A percentile compares a stretch with the other conserved stretches of the same genome.
Evolutionary conservation across 768 basidiomycete genomes (phyloP).

Genomic region (Trametes cinnabarina): DNA sequence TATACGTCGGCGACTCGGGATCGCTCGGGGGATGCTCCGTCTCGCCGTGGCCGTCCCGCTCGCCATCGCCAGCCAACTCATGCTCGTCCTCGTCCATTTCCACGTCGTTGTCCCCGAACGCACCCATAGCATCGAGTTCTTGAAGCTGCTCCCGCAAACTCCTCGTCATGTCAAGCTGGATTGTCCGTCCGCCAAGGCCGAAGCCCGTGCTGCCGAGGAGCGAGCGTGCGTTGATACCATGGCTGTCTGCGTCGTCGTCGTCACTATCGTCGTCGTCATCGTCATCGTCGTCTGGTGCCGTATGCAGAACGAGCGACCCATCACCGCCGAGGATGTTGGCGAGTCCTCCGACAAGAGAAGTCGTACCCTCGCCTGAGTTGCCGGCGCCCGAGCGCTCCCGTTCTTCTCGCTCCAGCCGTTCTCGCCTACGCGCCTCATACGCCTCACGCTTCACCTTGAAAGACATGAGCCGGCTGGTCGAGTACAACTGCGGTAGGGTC

Average conservation of each 20-base stretch:
- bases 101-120: constrained; percentile 26
- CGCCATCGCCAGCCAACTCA: constrained; percentile 31
- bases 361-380: constrained; percentile 12
- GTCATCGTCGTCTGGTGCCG: constrained; percentile 41
- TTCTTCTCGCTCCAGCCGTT: constrained; percentile 22
- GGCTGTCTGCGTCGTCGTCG: constrained; percentile 55
- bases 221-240: constrained; percentile 35
- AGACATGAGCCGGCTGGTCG: constrained; percentile 57
- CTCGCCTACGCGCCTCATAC: constrained; percentile 43
- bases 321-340: constrained; percentile 54
- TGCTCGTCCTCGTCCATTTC: constrained; percentile 36
- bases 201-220: constrained; percentile 50
- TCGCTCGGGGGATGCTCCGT: constrained; percentile 25
- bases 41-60: constrained; percentile 32
- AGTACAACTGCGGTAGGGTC: constrained; percentile 72
- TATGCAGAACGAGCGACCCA: constrained; percentile 31
- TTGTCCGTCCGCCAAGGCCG: constrained; percentile 36
- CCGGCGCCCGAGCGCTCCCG: constrained; percentile 10
- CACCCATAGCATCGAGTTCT: constrained; percentile 59
- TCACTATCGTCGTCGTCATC: constrained; percentile 65
- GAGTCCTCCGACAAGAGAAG: constrained; percentile 41
- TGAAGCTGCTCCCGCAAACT: constrained; percentile 60
- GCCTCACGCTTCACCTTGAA: constrained; percentile 64
- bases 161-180: constrained; percentile 46
- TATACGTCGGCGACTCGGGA: constrained; percentile 15